Conservation (phyloP, 1,139 yeast species). For the Trichomonascaceae sp. region DNA sequence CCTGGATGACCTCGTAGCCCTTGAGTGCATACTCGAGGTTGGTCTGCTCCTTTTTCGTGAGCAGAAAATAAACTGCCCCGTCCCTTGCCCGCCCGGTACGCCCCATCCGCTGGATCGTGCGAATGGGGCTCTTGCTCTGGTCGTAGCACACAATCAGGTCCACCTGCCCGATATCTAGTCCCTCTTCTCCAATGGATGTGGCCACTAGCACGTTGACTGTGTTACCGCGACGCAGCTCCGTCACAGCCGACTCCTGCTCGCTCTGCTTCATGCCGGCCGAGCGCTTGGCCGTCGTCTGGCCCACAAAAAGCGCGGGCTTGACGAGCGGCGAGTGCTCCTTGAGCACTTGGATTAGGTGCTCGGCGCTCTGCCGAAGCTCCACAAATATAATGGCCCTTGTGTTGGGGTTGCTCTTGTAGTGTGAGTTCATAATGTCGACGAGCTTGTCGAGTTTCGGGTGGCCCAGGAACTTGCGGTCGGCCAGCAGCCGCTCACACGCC, state of each 20-base stretch:
- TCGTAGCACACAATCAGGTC: constrained; percentile 88
- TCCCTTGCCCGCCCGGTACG: constrained; percentile 93
- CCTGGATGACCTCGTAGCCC: constrained; percentile 71
- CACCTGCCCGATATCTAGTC: constrained; percentile 95
- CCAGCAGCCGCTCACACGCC: constrained; percentile 31
- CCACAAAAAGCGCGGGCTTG: constrained; percentile 80
- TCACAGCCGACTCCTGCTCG: constrained; percentile 43
- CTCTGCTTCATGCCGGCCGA: constrained; percentile 29
- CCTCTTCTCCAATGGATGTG: constrained; percentile 97
- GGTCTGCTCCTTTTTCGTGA: constrained; percentile 63
- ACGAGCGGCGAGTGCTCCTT: constrained; percentile 34
- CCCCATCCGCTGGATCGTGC: constrained; percentile 92
- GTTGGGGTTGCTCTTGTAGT: constrained; percentile 30
- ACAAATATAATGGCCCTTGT: constrained; percentile 81
- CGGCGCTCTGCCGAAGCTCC: constrained; percentile 77
- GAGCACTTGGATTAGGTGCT: constrained; percentile 65
- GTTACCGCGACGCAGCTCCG: constrained; percentile 55
- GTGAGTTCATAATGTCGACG: constrained; percentile 42
- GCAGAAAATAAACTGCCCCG: constrained; percentile 68
- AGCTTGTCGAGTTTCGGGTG: constrained; percentile 67
- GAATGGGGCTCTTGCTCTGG: constrained; percentile 85
- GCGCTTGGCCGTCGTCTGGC: constrained; percentile 37
- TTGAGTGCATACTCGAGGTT: constrained; percentile 80
- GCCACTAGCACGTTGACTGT: constrained; percentile 70
- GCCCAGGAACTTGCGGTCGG: constrained; percentile 30